These are phyloP conservation scores for Lachnellula occidentalis DNA, from an alignment of 2,329 filamentous ascomycete genomes.

Conservation along the genomic window DNA sequence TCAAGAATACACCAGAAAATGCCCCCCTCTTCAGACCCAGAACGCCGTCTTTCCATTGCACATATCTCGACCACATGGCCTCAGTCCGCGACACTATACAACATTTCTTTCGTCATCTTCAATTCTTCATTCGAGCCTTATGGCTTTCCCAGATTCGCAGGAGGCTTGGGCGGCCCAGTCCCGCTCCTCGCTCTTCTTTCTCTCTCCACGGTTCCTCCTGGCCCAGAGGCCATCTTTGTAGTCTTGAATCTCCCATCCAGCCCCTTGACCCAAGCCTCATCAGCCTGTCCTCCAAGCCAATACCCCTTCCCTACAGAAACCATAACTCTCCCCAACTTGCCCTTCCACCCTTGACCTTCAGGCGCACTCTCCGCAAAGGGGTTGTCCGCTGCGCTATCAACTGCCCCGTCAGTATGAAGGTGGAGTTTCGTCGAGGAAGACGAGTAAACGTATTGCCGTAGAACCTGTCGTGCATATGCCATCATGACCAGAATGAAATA, in stretches of 20 bases:
- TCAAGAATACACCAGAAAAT: conserved; percentile 14
- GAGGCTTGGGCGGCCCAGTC: conserved; percentile 33
- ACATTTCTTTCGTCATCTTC: not conserved
- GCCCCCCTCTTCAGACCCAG: conserved; percentile 7
- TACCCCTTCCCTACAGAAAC: conserved; percentile 67
- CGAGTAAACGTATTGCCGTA: conserved; percentile 62
- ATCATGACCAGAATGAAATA: conserved; percentile 85
- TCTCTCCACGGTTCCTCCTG: conserved; percentile 34
- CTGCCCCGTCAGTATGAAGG: conserved; percentile 29
- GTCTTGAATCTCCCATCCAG: conserved; percentile 56
- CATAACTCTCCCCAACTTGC: conserved; percentile 74
- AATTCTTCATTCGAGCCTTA: conserved; percentile 4
- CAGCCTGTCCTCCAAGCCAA: conserved; percentile 66
- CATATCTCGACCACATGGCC: not conserved
- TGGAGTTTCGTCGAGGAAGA: conserved; percentile 31
- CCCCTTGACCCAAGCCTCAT: conserved; percentile 63
- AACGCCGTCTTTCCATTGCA: conserved; percentile 11
- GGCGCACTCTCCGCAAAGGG: conserved; percentile 64
- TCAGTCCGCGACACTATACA: not conserved
- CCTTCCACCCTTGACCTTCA: conserved; percentile 75
- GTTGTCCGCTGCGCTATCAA: conserved; percentile 52
- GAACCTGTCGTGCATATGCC: conserved; percentile 70
- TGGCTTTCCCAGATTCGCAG: conserved; percentile 19
- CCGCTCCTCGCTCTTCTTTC: conserved; percentile 40
- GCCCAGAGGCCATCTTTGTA: conserved; percentile 34